Percentiles rank a stretch among this genome's conserved stretches.
phyloP scores from a whole-genome alignment of 306 rosid genomes.

The Abrus precatorius region DNA sequence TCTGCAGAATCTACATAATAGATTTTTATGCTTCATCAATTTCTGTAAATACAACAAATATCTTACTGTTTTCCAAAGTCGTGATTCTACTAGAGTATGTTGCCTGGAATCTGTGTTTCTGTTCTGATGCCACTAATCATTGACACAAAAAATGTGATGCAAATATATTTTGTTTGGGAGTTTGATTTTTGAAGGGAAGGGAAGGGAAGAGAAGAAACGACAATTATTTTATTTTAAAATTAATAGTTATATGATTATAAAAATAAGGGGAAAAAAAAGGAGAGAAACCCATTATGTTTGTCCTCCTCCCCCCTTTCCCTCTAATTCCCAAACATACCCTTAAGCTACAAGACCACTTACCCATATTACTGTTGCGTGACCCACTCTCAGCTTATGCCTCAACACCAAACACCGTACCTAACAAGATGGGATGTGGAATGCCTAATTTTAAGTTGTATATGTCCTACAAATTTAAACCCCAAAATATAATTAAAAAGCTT shows the following conservation, averaged over 20 bases:
- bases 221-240: too few species aligned
- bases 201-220: too few species aligned
- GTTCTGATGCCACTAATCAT: neutral
- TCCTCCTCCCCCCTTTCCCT: too few species aligned
- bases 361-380: slow-evolving; percentile 31
- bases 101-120: neutral
- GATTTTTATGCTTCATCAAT: slow-evolving; percentile 35
- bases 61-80: slow-evolving; percentile 18
- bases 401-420: neutral
- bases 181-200: too few species aligned
- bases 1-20: neutral
- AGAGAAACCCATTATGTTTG: too few species aligned
- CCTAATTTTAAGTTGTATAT: slow-evolving; percentile 37
- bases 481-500: slow-evolving; percentile 27
- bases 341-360: slow-evolving; percentile 9
- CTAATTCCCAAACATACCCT: neutral
- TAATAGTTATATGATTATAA: too few species aligned
- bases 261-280: too few species aligned
- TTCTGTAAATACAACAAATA: slow-evolving; percentile 27
- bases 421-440: slow-evolving; percentile 9
- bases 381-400: slow-evolving; percentile 8
- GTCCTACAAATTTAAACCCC: slow-evolving; percentile 9
- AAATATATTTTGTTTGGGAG: neutral
- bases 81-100: slow-evolving; percentile 1
- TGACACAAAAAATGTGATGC: neutral